These are phyloP conservation scores for Datura wrightii DNA, from an alignment of 257 asterid genomes.

Conservation along the genomic window DNA sequence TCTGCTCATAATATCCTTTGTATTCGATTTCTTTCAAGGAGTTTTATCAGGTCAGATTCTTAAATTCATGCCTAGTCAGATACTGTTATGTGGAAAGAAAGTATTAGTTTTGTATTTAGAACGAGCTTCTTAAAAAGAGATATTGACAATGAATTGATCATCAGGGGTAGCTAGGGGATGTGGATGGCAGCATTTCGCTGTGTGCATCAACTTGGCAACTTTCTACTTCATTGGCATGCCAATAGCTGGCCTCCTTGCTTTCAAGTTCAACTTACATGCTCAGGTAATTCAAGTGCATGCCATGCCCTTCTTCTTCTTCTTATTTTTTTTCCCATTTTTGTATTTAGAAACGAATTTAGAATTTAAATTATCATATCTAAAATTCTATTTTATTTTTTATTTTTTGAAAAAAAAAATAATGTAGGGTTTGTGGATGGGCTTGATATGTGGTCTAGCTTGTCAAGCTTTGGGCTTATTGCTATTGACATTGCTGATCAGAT, in stretches of 20 bases:
- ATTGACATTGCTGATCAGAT: conserved; percentile 61
- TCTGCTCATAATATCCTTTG: conserved; percentile 57
- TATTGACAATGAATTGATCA: background rate
- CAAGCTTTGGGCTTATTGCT: conserved; percentile 60
- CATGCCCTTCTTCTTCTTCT: background rate
- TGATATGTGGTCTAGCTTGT: conserved; percentile 64
- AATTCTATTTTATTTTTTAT: background rate
- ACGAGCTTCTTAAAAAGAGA: background rate
- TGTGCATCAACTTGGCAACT: conserved; percentile 61
- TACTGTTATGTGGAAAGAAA: too few species aligned
- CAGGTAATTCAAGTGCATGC: conserved; percentile 48
- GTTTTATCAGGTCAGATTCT: conserved; percentile 61
- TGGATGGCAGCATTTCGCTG: conserved; percentile 75
- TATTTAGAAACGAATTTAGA: rapidly evolving
- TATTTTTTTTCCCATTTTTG: rapidly evolving
- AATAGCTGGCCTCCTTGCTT: conserved; percentile 61
- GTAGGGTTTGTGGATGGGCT: conserved; percentile 83
- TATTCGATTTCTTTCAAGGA: conserved; percentile 68
- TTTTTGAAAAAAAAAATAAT: background rate
- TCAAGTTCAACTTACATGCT: conserved; percentile 59
- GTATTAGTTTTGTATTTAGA: background rate
- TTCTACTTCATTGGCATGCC: conserved; percentile 75
- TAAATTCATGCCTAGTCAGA: background rate
- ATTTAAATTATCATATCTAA: background rate
- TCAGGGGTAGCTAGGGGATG: conserved; percentile 86